Evolutionary conservation across 2,329 filamentous ascomycete genomes (phyloP).

Genomic region (Nemania sp.): DNA sequence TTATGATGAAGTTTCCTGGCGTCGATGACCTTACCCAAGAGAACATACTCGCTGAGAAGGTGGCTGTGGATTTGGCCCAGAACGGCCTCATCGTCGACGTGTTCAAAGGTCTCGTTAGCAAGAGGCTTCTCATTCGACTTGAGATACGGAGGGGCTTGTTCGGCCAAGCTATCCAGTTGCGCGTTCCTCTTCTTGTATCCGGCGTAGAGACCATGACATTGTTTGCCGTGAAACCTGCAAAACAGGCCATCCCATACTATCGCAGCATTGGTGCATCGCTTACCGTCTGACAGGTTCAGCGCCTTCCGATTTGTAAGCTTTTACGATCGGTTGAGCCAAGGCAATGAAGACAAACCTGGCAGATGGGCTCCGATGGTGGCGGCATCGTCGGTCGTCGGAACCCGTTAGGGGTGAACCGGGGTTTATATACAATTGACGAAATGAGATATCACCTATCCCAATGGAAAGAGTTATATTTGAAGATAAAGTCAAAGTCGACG

Average conservation of each 20-base stretch:
- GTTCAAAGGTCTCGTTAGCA: constrained; percentile 55
- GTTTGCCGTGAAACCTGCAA: constrained; percentile 48
- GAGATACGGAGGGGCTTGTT: constrained; percentile 54
- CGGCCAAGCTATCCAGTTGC: constrained; percentile 55
- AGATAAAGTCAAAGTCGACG: too few species aligned
- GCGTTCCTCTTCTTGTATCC: constrained; percentile 63
- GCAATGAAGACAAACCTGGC: constrained; percentile 32
- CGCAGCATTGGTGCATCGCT: constrained; percentile 21
- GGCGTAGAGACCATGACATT: constrained; percentile 60
- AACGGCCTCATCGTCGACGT: constrained; percentile 53
- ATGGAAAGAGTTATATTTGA: too few species aligned
- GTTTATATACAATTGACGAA: not conserved
- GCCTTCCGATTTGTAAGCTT: constrained; percentile 23
- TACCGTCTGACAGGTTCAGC: constrained; percentile 34
- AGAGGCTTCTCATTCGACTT: constrained; percentile 52
- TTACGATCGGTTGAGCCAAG: not conserved
- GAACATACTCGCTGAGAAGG: constrained; percentile 53
- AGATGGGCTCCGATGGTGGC: constrained; percentile 18
- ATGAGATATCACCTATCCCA: too few species aligned
- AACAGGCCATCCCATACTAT: constrained; percentile 33
- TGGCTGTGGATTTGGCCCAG: constrained; percentile 56
- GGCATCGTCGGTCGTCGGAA: constrained; percentile 14
- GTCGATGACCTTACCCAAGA: constrained; percentile 46
- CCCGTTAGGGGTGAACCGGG: too few species aligned
- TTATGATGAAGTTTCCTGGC: constrained; percentile 48